Conservation (phyloP, 495 filamentous ascomycete species). For the Clavariopsis aquatica region DNA sequence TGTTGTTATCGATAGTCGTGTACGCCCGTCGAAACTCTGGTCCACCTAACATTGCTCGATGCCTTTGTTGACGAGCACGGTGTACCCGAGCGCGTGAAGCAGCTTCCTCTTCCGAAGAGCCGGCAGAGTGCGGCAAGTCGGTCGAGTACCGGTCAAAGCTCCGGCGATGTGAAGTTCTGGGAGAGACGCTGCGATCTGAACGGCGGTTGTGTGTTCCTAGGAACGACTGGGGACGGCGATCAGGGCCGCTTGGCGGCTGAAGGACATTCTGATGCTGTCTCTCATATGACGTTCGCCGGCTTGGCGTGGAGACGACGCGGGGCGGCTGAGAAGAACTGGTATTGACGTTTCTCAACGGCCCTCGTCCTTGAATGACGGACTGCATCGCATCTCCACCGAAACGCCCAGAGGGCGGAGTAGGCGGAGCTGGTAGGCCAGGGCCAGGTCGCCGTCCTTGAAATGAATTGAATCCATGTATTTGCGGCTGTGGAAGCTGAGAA, state of each 20-base stretch:
- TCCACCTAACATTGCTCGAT: background rate
- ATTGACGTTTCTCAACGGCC: background rate
- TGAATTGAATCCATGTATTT: background rate
- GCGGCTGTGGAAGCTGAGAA: background rate
- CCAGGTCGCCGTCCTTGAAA: background rate
- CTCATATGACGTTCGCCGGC: conserved; percentile 10
- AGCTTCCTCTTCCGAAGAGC: conserved; percentile 6
- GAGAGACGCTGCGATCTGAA: conserved; percentile 28
- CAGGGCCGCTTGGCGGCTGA: conserved; percentile 5
- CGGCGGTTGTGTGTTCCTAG: conserved; percentile 11
- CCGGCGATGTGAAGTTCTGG: conserved; percentile 23
- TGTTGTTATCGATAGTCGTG: conserved; percentile 7
- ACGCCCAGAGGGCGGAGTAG: background rate
- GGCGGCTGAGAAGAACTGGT: background rate
- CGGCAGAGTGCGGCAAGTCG: conserved; percentile 9
- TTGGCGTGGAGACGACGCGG: conserved; percentile 15
- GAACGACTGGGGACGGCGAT: conserved; percentile 18
- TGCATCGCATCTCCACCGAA: background rate
- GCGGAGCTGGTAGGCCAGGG: background rate
- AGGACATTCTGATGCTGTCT: background rate
- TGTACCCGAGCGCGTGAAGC: conserved; percentile 1
- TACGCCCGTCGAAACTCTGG: conserved; percentile 8
- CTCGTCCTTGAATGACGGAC: background rate
- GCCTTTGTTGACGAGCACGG: background rate
- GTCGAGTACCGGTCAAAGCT: conserved; percentile 16